These are phyloP conservation scores for Phylloboletellus chloephorus DNA, from an alignment of 1,284 basidiomycete genomes.

Conservation along the genomic window DNA sequence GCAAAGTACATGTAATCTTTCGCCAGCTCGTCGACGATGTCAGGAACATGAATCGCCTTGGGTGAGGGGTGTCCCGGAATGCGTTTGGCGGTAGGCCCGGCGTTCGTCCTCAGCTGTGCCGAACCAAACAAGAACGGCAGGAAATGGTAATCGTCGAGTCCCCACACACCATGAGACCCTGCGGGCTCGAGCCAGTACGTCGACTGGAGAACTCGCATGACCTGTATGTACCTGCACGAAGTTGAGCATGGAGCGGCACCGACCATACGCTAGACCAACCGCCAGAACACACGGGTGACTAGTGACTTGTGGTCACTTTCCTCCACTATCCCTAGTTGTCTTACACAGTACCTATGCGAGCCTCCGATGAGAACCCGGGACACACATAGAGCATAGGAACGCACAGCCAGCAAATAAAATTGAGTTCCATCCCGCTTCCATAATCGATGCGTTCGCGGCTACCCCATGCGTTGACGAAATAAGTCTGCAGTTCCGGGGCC, in stretches of 20 bases:
- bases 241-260: not conserved
- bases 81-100: constrained; percentile 10
- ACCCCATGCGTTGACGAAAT: constrained; percentile 89
- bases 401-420: constrained; percentile 97
- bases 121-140: constrained; percentile 90
- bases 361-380: not conserved
- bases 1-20: constrained; percentile 97
- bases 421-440: constrained; percentile 98
- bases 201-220: constrained; percentile 89
- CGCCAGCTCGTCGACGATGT: constrained; percentile 91
- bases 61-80: constrained; percentile 74
- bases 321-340: constrained; percentile 65
- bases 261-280: constrained; percentile 37
- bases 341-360: constrained; percentile 68
- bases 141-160: constrained; percentile 97
- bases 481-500: constrained; percentile 66
- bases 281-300: constrained; percentile 89
- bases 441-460: constrained; percentile 93
- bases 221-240: constrained; percentile 68
- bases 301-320: constrained; percentile 71
- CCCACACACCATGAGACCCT: constrained; percentile 98
- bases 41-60: constrained; percentile 87
- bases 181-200: constrained; percentile 98
- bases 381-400: not conserved
- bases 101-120: constrained; percentile 57